Base-by-base conservation (phyloP, 1,139 yeast genomes). In the Scheffersomyces lignicola region DNA sequence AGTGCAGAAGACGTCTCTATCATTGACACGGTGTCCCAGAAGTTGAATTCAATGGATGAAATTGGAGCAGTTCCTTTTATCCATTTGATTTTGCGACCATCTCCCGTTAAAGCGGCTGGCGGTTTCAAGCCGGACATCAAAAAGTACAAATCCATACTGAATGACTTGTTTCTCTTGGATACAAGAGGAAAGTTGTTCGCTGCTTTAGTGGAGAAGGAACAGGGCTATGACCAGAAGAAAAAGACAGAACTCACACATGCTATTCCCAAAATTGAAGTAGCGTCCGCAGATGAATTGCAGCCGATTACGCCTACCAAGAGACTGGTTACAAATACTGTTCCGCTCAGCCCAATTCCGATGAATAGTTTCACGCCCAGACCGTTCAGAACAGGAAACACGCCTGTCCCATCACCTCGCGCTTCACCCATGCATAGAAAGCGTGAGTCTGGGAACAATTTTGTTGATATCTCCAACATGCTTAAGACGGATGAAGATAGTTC, bases 101-200 rank as follows among this genome's bases (percentile, higher is more conserved):
- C 74, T 0, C 54, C 61, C 2, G 49, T 58, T 2, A 70, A 69
- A 36, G 47, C 57, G 25, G 49, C 68, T 1, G 32, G 54, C 3
- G 77, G 77, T 0, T 67, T 67, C 41, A 67, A 66, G 37, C 77
- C 77, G 7, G 73, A 74, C 0, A 31, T 64, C 18, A 48, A 42
- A 0, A 40, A 42, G 8, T 70, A 70, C 42, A 48, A 49, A 21
- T 23, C 15, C 4, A 38, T 70, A n/a, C 50, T 65, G 2, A 13
- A 35, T 3, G 68, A 64, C 38, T 54, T 70, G 33, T 50, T 70
- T 11, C 42, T 49, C 31, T 37, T 55, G 14, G 51, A 54, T 5
- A 41, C 55, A 2, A 49, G 74, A 23, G 36, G 41, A 11, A 49
- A 49, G 21, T 47, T 70, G 17, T 49, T 62, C 25, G 43, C 47